Evolutionary conservation across 2,329 filamentous ascomycete species (phyloP).

Genomic region (Mollisiaceae sp.): DNA sequence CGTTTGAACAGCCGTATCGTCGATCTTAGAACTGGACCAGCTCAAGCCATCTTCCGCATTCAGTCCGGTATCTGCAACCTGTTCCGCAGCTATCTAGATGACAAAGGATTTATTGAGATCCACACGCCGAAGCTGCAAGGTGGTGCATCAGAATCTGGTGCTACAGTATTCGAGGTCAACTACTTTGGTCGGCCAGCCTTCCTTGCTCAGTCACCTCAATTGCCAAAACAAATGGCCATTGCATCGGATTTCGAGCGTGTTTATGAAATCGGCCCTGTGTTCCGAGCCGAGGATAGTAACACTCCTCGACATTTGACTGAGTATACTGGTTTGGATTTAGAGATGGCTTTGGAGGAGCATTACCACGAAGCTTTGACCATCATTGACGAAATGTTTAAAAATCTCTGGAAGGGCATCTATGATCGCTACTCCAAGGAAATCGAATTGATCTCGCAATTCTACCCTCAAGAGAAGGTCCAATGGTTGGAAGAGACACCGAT

Average conservation of each 20-base stretch:
- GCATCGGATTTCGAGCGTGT: slow-evolving; percentile 88
- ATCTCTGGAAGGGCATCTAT: slow-evolving; percentile 76
- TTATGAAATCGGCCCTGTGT: slow-evolving; percentile 89
- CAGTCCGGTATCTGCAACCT: slow-evolving; percentile 80
- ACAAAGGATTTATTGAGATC: slow-evolving; percentile 85
- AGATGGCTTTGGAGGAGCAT: slow-evolving; percentile 88
- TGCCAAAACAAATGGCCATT: slow-evolving; percentile 92
- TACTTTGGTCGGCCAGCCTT: slow-evolving; percentile 90
- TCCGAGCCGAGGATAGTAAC: slow-evolving; percentile 94
- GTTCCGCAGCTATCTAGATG: slow-evolving; percentile 78
- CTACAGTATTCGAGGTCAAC: slow-evolving; percentile 88
- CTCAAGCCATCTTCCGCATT: slow-evolving; percentile 86
- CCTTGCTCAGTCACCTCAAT: slow-evolving; percentile 87
- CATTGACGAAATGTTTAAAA: slow-evolving; percentile 81
- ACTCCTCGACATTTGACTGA: slow-evolving; percentile 94
- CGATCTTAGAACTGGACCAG: slow-evolving; percentile 83
- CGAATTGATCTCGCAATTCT: slow-evolving; percentile 79
- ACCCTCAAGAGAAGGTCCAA: slow-evolving; percentile 84
- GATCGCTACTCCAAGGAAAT: slow-evolving; percentile 73
- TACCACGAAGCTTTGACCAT: slow-evolving; percentile 86
- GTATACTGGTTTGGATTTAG: slow-evolving; percentile 89
- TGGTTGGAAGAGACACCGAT: slow-evolving; percentile 87
- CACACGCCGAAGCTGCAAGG: slow-evolving; percentile 93
- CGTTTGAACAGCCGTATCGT: slow-evolving; percentile 81
- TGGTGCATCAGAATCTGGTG: slow-evolving; percentile 86